A percentile compares a stretch with the other conserved stretches of the same genome.
Conservation (phyloP, 2,329 filamentous ascomycete genomes). For the Fusarium dlaminii region DNA sequence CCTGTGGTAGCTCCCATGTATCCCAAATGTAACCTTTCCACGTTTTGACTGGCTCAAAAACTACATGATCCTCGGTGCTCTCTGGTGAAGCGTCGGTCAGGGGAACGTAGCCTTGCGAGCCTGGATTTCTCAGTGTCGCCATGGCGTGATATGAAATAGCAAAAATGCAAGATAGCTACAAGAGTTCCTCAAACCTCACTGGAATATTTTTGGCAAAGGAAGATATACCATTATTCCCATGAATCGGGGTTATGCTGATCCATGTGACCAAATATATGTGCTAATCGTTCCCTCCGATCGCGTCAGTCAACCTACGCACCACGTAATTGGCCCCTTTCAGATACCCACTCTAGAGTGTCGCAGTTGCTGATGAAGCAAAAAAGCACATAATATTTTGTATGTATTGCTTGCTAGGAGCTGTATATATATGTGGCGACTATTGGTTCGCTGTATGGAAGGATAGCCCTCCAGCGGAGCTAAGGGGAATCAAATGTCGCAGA, state of each 20-base stretch:
- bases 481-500: not conserved
- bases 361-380: not conserved
- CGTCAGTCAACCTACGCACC: not conserved
- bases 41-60: not conserved
- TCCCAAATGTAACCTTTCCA: slow-evolving; percentile 6
- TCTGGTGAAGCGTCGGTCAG: not conserved
- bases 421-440: rapidly evolving
- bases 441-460: not conserved
- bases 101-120: not conserved
- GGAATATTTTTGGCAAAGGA: not conserved
- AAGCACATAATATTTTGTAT: not conserved
- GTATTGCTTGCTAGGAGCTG: not conserved
- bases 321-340: not conserved
- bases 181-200: not conserved
- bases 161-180: not conserved
- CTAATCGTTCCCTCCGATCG: not conserved
- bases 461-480: not conserved
- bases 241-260: not conserved
- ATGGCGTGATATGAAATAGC: not conserved
- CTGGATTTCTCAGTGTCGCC: not conserved
- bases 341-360: not conserved
- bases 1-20: not conserved
- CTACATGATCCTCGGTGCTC: not conserved
- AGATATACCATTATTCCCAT: not conserved
- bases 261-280: not conserved